Base-by-base conservation (phyloP, 371 early-diverging fungal genomes). In the Mucor lusitanicus region DNA sequence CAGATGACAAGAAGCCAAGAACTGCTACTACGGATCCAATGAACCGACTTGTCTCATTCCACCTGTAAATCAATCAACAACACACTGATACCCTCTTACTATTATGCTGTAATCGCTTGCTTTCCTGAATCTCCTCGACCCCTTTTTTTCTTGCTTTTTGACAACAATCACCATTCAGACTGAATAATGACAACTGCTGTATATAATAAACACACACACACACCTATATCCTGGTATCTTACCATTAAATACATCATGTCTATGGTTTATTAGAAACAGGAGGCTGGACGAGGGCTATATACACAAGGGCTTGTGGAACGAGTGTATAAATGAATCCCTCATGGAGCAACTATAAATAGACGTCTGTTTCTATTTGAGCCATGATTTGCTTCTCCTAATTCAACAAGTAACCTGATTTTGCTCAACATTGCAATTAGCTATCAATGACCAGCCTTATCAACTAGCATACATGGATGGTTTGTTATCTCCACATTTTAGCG, bases 41-140 rank as follows among this genome's bases (percentile, higher is more conserved):
- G 59, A 68, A 68, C 59, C 63, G 68, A 48, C 39, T 68, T 13
- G 64, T 68, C 11, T 68, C 68, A 4, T 68, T 68, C n/a, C 68
- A 68, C 32, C 27, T 68, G 56, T 68, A 63, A 63, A 50, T 17
- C 27, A 19, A 53, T 6, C 27, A 12, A 53, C 53, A 25, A 46
- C 46, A 46, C 8, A 46, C n/a, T 40, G 53, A 53, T 53, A 53
- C 53, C 53, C 53, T 53, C 21, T 46, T 53, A 27, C 27, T 53
- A 15, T 27, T 40, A 40, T 40, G 17, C 40, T 40, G 40, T 40
- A 40, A 40, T 40, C 40, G 27, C 53, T 53, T 53, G 53, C 53
- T 53, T 13, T 25, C 27, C 13, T 53, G 53, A 3, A 4, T 53
- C 27, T 11, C 25, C 12, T 21, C 23, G 3, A 6, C 21, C 25